These are phyloP conservation scores for Suillus lakei DNA, from an alignment of 768 basidiomycete genomes.

Conservation along the genomic window DNA sequence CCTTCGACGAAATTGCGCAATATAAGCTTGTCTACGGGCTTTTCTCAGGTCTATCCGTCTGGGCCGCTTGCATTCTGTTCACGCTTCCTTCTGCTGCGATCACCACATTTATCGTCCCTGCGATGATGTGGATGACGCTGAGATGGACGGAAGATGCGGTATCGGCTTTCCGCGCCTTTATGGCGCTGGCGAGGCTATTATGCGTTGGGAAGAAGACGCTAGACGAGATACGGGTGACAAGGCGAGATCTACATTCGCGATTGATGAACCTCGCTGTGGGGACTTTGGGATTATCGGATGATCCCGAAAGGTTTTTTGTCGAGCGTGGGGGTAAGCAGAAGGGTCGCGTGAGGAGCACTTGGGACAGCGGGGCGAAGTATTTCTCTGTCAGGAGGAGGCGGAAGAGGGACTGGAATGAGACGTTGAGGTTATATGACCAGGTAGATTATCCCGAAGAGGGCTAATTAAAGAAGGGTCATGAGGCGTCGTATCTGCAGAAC, in stretches of 20 bases:
- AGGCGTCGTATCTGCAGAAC: not conserved
- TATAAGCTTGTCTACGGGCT: constrained; percentile 88
- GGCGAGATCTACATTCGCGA: constrained; percentile 63
- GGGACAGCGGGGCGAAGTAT: constrained; percentile 76
- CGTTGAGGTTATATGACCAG: constrained; percentile 77
- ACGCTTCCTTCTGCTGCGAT: constrained; percentile 67
- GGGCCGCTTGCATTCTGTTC: constrained; percentile 54
- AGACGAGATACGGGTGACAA: constrained; percentile 52
- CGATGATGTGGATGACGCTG: constrained; percentile 87
- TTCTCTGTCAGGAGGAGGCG: constrained; percentile 79
- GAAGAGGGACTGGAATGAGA: constrained; percentile 92
- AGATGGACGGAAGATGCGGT: constrained; percentile 89
- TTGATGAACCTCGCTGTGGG: constrained; percentile 67
- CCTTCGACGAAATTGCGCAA: constrained; percentile 89
- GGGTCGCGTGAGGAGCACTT: constrained; percentile 63
- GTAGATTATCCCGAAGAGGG: constrained; percentile 76
- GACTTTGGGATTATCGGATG: constrained; percentile 62
- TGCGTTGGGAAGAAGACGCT: constrained; percentile 63
- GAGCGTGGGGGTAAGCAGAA: constrained; percentile 67
- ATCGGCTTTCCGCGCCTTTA: constrained; percentile 77
- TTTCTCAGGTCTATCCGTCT: constrained; percentile 71
- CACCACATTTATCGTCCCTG: constrained; percentile 65
- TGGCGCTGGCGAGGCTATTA: constrained; percentile 63
- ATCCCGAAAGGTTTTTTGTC: constrained; percentile 72
- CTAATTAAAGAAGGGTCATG: constrained; percentile 46